Evolutionary conservation across 1,284 basidiomycete species (phyloP).

Genomic region (Violaceomyces palustris): DNA sequence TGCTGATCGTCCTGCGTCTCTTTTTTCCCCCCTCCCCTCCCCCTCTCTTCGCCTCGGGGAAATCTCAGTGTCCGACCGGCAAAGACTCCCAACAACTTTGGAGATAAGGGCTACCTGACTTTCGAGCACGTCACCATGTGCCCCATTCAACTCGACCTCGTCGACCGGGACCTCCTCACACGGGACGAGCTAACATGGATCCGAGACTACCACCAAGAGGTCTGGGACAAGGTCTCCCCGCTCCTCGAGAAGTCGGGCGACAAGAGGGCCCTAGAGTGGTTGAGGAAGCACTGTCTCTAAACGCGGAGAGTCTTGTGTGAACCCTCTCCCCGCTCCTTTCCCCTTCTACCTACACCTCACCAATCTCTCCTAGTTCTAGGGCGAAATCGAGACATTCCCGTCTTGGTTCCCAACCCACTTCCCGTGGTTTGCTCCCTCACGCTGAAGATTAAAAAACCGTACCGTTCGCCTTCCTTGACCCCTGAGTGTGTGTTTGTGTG

Average conservation of each 20-base stretch:
- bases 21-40: too few species aligned
- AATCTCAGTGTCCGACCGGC: conserved; percentile 25
- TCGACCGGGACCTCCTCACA: conserved; percentile 66
- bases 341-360: too few species aligned
- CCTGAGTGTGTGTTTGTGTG: too few species aligned
- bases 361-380: too few species aligned
- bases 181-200: conserved; percentile 73
- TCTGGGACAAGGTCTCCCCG: conserved; percentile 70
- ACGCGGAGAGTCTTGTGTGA: too few species aligned
- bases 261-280: conserved; percentile 68
- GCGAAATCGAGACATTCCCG: too few species aligned
- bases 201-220: conserved; percentile 76
- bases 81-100: conserved; percentile 74
- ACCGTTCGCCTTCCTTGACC: too few species aligned
- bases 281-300: conserved; percentile 65
- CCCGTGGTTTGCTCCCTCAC: too few species aligned
- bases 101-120: conserved; percentile 55
- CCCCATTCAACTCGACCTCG: conserved; percentile 80
- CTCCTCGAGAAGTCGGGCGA: conserved; percentile 65
- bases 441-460: too few species aligned
- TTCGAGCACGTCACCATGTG: conserved; percentile 49
- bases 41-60: conserved; percentile 2
- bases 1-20: too few species aligned
- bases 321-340: too few species aligned
- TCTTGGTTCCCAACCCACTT: too few species aligned